Percentiles rank a stretch among this genome's conserved stretches.
Conservation (phyloP, 2,329 filamentous ascomycete genomes). For the Talaromyces sp. region DNA sequence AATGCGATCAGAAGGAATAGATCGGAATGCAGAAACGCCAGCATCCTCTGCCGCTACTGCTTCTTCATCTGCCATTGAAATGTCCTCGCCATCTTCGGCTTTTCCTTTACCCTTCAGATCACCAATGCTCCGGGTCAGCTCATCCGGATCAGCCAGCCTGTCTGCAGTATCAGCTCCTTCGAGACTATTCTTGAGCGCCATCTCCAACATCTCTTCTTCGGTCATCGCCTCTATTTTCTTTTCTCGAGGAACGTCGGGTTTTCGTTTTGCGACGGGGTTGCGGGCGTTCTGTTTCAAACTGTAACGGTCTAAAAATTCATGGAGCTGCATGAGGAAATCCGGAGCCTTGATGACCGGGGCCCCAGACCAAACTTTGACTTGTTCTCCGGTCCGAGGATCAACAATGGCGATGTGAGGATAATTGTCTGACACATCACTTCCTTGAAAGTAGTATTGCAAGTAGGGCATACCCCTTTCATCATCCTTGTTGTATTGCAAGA, state of each 20-base stretch:
- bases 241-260: conserved; percentile 59
- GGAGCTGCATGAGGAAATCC: conserved; percentile 87
- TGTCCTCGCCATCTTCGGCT: conserved; percentile 40
- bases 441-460: conserved; percentile 83
- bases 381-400: conserved; percentile 91
- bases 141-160: conserved; percentile 77
- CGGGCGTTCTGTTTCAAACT: conserved; percentile 83
- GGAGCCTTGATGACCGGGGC: conserved; percentile 69
- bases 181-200: conserved; percentile 87
- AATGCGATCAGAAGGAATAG: conserved; percentile 67
- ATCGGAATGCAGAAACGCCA: conserved; percentile 55
- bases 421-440: conserved; percentile 76
- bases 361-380: conserved; percentile 94
- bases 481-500: conserved; percentile 88
- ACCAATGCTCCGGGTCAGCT: conserved; percentile 67
- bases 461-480: conserved; percentile 76
- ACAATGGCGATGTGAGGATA: conserved; percentile 96
- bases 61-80: conserved; percentile 37
- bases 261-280: conserved; percentile 82
- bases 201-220: conserved; percentile 94
- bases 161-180: conserved; percentile 50
- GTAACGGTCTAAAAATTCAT: conserved; percentile 96
- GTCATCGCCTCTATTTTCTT: conserved; percentile 84
- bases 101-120: conserved; percentile 50
- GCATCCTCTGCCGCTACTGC: conserved; percentile 30